Evolutionary conservation across 371 early-diverging fungal species (phyloP), one percentile per base, ranked within the genome.

Genomic region (Vittaforma corneae): DNA sequence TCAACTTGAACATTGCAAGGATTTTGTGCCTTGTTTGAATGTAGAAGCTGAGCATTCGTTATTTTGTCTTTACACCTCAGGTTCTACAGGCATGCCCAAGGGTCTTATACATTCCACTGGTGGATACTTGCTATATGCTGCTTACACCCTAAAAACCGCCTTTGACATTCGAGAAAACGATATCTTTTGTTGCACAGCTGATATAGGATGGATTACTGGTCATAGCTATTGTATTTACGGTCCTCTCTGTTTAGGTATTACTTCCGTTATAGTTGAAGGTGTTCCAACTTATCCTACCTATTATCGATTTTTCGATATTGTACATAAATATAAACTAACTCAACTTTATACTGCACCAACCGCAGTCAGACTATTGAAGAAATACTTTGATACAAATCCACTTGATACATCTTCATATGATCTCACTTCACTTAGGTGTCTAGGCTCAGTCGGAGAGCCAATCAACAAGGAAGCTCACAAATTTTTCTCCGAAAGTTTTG

Each of bases 291-390:
- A 85, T 66, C 91, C 91, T 45, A 81, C 82, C 51, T 83, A 87
- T n/a, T 81, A 82, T 29, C 83, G 90, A 55, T 85, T 87, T 81
- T 91, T 90, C 87, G 73, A 88, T 4, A 71, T 89, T 1, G 77
- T 90, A 42, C 76, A 84, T n/a, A 85, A 88, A 52, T 84, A 86
- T 75, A 81, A 82, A 70, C 80, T 93, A 67, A 93, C 93, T 5
- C 92, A 92, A 76, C 87, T 94, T 70, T 95, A 93, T 77, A 95
- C 96, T 26, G 93, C 96, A 0, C 96, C 96, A 20, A 96, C 96
- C 1, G 91, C 92, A 32, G 88, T 96, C 67, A 86, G 96, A 56
- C 88, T 91, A 0, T 81, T 94, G 58, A 85, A 89, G 58, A 91
- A 68, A 81, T 85, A 35, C 83, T 83, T 82, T 83, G 89, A 33